Evolutionary conservation across 163 green algal genomes (phyloP).

Genomic region (Volvox carteri): DNA sequence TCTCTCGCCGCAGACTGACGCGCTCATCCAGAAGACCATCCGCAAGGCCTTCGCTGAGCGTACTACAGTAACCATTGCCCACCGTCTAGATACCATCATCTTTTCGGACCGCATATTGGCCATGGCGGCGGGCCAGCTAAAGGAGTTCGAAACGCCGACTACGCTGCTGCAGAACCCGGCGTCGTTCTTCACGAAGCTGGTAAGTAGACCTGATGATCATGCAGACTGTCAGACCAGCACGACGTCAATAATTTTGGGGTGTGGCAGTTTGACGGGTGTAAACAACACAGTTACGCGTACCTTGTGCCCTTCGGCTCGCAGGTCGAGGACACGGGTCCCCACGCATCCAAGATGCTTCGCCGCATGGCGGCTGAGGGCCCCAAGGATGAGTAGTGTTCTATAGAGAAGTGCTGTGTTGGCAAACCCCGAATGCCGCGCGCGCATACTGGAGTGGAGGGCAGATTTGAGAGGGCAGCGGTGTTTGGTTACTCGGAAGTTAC

Average conservation of each 20-base stretch:
- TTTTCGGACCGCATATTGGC: constrained; percentile 71
- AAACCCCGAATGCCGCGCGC: no score
- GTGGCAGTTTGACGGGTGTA: background rate
- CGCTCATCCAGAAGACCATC: constrained; percentile 74
- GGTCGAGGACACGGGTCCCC: constrained; percentile 72
- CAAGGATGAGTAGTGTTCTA: constrained; percentile 59
- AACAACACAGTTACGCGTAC: no score
- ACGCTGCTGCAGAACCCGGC: constrained; percentile 64
- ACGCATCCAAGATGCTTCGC: constrained; percentile 63
- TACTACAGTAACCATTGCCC: constrained; percentile 74
- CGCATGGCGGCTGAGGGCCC: constrained; percentile 70
- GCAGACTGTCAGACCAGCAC: background rate
- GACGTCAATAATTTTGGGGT: background rate
- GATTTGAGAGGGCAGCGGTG: no score
- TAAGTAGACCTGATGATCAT: background rate
- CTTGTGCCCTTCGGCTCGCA: background rate
- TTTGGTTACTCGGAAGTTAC: no score
- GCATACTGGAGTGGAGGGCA: no score
- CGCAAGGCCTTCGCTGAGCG: constrained; percentile 65
- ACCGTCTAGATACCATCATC: constrained; percentile 77
- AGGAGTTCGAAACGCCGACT: constrained; percentile 71
- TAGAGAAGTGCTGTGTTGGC: no score
- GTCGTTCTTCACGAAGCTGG: constrained; percentile 72
- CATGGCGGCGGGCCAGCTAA: constrained; percentile 67
- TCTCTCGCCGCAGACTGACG: constrained; percentile 57